Base-by-base conservation (phyloP, 306 rosid species). In the Cucurbita maxima region DNA sequence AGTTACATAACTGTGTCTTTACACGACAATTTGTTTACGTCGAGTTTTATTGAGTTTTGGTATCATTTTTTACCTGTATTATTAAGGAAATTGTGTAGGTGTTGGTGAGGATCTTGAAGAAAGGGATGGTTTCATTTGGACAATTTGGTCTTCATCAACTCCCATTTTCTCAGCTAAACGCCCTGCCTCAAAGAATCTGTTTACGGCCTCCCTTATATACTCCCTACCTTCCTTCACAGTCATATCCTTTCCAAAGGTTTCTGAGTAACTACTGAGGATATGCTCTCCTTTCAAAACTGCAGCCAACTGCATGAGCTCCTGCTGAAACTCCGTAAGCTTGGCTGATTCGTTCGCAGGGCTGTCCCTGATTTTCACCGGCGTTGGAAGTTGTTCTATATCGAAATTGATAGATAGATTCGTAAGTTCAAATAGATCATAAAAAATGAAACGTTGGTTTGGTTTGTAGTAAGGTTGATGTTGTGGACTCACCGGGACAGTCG, bases 111-210 rank as follows among this genome's bases (percentile, higher is more conserved):
- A 58, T 76, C 98, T 84, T 20, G 96, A 78, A 53, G 96, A 86
- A 77, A 90, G 89, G 72, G 96, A 92, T 37, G 98, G 98, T 73
- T 85, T 92, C 96, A 90, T 92, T 68, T 87, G 91, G 43, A 92
- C 96, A 54, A 88, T 87, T 56, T 83, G 87, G 56, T 92, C 92
- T 69, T 78, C 85, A 81, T 71, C 76, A 8, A 87, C 98, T 67
- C 96, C 96, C 96, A 90, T 88, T 78, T 71, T 86, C 87, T 78
- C 82, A 16, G 98, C 96, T 37, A 79, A 83, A 60, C 69, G 88
- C 59, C 91, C 86, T 6, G 93, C 96, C 81, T 86, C 89, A 20
- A 92, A 81, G 88, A 92, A 92, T 36, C 90, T 83, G 53, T 38
- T 78, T 43, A 84, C 89, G 1, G 93, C 93, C 3, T 83, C 93